Conservation (phyloP, 2,329 filamentous ascomycete species). For the Neofusicoccum umdonicola region DNA sequence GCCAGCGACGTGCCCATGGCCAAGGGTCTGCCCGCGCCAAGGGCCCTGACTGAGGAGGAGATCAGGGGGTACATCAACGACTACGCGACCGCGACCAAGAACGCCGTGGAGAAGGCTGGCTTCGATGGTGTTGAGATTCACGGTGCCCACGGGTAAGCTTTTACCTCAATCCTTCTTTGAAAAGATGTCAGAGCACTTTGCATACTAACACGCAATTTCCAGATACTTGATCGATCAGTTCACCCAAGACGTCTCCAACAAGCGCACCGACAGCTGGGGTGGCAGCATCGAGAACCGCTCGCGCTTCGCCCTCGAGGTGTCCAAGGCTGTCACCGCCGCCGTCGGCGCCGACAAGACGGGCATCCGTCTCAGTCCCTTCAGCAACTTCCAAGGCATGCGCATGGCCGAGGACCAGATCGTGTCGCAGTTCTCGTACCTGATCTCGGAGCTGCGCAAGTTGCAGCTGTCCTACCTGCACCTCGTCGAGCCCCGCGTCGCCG, state of each 20-base stretch:
- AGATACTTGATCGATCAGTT: constrained; percentile 69
- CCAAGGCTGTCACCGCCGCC: constrained; percentile 48
- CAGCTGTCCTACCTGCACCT: constrained; percentile 62
- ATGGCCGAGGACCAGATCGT: constrained; percentile 56
- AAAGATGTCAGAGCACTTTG: too few species aligned
- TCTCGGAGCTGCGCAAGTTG: constrained; percentile 49
- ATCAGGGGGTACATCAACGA: constrained; percentile 38
- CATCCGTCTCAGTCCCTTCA: constrained; percentile 61
- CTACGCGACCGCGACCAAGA: constrained; percentile 45
- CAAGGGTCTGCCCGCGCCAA: constrained; percentile 32
- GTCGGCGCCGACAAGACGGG: constrained; percentile 54
- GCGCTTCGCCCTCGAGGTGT: constrained; percentile 54
- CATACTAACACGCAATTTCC: not conserved
- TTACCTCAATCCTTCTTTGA: not conserved
- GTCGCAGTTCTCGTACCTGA: constrained; percentile 62
- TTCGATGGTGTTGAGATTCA: constrained; percentile 62
- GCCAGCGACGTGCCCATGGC: constrained; percentile 34
- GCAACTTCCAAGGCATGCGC: constrained; percentile 61
- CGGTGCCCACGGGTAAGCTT: constrained; percentile 54
- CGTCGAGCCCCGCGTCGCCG: constrained; percentile 54
- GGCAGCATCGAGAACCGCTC: constrained; percentile 53
- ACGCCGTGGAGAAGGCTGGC: constrained; percentile 47
- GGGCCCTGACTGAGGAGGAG: constrained; percentile 39
- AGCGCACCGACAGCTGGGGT: constrained; percentile 50
- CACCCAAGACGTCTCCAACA: constrained; percentile 58